Conservation (phyloP, 1,139 yeast species). For the Saccharomyces hybrid region DNA sequence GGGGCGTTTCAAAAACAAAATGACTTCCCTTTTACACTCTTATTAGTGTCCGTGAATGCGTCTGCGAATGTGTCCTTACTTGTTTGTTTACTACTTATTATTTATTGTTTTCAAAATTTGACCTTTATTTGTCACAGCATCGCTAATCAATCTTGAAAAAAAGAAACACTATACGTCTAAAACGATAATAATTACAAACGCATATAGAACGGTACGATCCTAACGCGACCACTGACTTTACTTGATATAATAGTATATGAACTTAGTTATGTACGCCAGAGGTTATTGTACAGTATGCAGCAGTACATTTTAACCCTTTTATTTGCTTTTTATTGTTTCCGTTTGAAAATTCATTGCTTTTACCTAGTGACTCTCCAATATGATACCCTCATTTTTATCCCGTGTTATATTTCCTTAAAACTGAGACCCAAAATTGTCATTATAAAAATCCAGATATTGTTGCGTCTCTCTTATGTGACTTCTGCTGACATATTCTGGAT, state of each 20-base stretch:
- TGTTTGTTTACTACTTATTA: neutral
- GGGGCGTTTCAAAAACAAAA: neutral
- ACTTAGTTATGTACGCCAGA: neutral
- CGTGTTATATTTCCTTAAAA: neutral
- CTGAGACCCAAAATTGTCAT: slow-evolving; percentile 11
- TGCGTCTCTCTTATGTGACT: slow-evolving; percentile 18
- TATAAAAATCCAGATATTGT: slow-evolving; percentile 21
- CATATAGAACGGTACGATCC: too few species aligned
- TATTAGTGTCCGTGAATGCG: neutral
- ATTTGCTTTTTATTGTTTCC: neutral
- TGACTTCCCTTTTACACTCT: neutral
- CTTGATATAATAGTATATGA: neutral
- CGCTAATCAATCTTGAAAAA: neutral
- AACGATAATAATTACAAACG: neutral
- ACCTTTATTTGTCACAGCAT: neutral
- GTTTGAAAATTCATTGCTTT: neutral
- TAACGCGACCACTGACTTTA: neutral
- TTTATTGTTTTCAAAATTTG: neutral
- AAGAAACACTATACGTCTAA: neutral
- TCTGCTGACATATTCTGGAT: slow-evolving; percentile 13
- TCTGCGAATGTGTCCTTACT: neutral
- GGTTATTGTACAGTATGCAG: neutral
- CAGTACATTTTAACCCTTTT: neutral
- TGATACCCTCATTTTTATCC: neutral
- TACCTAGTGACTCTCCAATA: neutral